Evolutionary conservation across 345 rosid genomes (phyloP), one percentile per base, ranked within the genome.

Genomic region (Corymbia maculata): DNA sequence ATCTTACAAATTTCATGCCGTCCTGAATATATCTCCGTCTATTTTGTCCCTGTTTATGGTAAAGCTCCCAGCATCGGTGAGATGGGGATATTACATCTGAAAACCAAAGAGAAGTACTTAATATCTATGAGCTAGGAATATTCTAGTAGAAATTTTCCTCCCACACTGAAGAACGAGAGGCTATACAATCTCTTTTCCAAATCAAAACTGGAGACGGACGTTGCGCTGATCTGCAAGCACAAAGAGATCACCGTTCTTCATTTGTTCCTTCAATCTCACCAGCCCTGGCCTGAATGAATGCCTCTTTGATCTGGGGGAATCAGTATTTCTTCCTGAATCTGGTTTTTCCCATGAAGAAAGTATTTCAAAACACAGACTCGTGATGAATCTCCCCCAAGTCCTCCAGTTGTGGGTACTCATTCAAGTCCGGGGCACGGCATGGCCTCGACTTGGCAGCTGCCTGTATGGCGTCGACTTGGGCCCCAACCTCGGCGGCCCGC

Each of bases 401-500:
- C 84, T 92, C 92, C 13, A 92, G 89, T 51, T 84, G 86, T 32
- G 93, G 93, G 82, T 32, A 91, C 92, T 89, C 88, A 90, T 93
- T 93, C 89, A 93, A 89, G 88, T 93, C 94, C 44, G 93, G 84
- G 49, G 94, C 87, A 87, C 88, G 87, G 89, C 90, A 26, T 87
- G 49, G 61, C 52, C 84, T 21, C 21, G 68, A 17, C 85, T 51
- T n/a, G 59, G 85, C 86, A 57, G 26, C 17, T 13, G 36, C 61
- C 42, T 87, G 89, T 85, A 53, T 19, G 52, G 94, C 93, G 28
- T 93, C 94, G 5, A 92, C 94, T 75, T 88, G 90, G 52, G 94
- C 92, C 32, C 94, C 94, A 17, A 93, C 94, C 88, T 93, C 93
- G 15, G 94, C 80, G 24, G 94, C 94, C 80, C 91, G 90, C 92